Percentiles rank a stretch among this genome's conserved stretches.
phyloP scores from a whole-genome alignment of 495 filamentous ascomycete genomes.

The Hyphodiscus hymeniophilus region DNA sequence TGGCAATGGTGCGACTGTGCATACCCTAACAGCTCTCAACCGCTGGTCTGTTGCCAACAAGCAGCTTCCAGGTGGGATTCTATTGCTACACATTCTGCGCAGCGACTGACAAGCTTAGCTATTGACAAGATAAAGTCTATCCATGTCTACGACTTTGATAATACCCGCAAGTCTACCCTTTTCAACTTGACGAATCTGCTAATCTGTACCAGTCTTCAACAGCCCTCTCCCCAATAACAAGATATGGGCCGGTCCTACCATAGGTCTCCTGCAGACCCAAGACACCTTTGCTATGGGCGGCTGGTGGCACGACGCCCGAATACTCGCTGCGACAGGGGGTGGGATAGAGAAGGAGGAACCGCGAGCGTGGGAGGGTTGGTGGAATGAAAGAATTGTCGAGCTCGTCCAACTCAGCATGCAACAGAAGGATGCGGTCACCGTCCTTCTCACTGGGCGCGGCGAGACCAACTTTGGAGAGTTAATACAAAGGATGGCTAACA shows the following conservation, averaged over 20 bases:
- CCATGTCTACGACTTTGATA: conserved; percentile 98
- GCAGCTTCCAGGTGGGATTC: conserved; percentile 47
- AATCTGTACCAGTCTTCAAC: conserved; percentile 60
- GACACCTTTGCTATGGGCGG: conserved; percentile 78
- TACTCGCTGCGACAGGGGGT: conserved; percentile 80
- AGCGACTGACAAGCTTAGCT: conserved; percentile 30
- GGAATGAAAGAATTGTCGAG: conserved; percentile 89
- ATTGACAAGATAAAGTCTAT: conserved; percentile 64
- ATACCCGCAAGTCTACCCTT: conserved; percentile 60
- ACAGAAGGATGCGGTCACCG: conserved; percentile 78
- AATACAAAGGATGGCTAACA: conserved; percentile 73
- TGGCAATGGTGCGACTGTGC: conserved; percentile 18
- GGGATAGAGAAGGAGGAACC: conserved; percentile 77
- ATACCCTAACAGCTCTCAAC: conserved; percentile 66
- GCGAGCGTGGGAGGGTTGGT: conserved; percentile 87
- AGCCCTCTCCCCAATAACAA: conserved; percentile 84
- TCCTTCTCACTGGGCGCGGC: conserved; percentile 83
- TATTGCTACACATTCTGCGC: background rate
- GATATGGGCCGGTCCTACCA: conserved; percentile 71
- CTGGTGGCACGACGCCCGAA: conserved; percentile 92
- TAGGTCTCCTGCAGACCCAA: conserved; percentile 64
- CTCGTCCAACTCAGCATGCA: conserved; percentile 74
- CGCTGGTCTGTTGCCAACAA: conserved; percentile 73
- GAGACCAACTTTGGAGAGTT: conserved; percentile 69
- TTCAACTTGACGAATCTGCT: conserved; percentile 1